Percentiles rank a stretch among this genome's conserved stretches.
Conservation (phyloP, 345 rosid genomes). For the Streptanthus diversifolius region DNA sequence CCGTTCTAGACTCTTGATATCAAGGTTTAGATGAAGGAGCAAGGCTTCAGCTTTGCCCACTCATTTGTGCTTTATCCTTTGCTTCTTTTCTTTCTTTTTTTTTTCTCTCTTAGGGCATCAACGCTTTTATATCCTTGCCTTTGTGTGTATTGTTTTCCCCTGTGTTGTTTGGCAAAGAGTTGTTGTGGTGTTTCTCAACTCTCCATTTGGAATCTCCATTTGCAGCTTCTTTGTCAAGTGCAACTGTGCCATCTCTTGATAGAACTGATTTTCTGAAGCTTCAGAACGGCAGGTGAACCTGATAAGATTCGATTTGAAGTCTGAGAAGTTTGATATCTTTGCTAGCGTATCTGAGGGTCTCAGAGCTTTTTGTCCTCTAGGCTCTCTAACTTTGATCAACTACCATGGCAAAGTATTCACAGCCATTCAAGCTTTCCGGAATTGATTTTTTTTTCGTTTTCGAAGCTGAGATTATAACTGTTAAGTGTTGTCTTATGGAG, state of each 20-base stretch:
- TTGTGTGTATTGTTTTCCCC: neutral
- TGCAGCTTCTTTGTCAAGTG: slow-evolving; percentile 63
- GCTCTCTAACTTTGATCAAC: no score
- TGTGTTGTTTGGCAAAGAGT: slow-evolving; percentile 8
- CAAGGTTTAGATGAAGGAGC: slow-evolving; percentile 43
- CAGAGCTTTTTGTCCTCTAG: no score
- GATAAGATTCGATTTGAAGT: no score
- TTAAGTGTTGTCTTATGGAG: no score
- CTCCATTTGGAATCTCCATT: slow-evolving; percentile 3
- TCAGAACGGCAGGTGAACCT: slow-evolving; percentile 91
- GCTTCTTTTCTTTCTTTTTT: neutral
- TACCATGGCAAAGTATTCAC: no score
- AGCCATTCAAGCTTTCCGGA: no score
- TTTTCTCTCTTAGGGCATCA: neutral
- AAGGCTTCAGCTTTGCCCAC: neutral
- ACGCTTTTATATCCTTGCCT: neutral
- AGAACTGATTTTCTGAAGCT: slow-evolving; percentile 75
- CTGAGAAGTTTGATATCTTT: no score
- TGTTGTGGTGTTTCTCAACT: neutral
- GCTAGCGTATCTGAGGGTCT: no score
- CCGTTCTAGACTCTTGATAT: slow-evolving; percentile 75
- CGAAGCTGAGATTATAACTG: no score
- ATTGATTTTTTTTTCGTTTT: no score
- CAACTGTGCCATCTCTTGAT: slow-evolving; percentile 54
- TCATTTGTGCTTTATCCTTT: slow-evolving; percentile 28